A percentile compares a stretch with the other conserved stretches of the same genome.
These are phyloP conservation scores for Xylaria sp. DNA, from an alignment of 495 filamentous ascomycete species.

Conservation along the genomic window DNA sequence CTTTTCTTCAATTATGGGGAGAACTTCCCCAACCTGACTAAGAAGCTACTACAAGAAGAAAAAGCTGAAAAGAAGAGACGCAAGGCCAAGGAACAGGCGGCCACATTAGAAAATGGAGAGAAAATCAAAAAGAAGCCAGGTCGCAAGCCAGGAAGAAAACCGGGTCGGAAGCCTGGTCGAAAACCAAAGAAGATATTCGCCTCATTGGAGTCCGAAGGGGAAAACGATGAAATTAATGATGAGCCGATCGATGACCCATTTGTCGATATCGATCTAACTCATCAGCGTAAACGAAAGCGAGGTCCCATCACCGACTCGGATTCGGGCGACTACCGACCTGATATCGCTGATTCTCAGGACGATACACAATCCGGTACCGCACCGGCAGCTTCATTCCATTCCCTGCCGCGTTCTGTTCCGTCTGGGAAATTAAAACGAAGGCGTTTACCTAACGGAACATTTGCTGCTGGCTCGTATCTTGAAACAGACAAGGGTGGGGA, in stretches of 20 bases:
- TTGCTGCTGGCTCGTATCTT: slow-evolving; percentile 11
- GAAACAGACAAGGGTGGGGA: slow-evolving; percentile 1
- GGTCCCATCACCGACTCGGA: slow-evolving; percentile 27
- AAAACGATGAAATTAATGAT: slow-evolving; percentile 35
- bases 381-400: slow-evolving; percentile 21
- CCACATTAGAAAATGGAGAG: slow-evolving; percentile 31
- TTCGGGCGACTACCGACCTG: slow-evolving; percentile 36
- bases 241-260: slow-evolving; percentile 37
- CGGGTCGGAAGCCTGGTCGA: slow-evolving; percentile 39
- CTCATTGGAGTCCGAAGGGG: slow-evolving; percentile 34
- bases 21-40: slow-evolving; percentile 57
- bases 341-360: slow-evolving; percentile 33
- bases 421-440: slow-evolving; percentile 30
- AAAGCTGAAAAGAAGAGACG: slow-evolving; percentile 48
- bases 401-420: slow-evolving; percentile 25
- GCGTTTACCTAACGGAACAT: slow-evolving; percentile 30
- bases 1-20: slow-evolving; percentile 75
- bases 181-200: slow-evolving; percentile 42
- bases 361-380: slow-evolving; percentile 31
- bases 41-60: slow-evolving; percentile 54
- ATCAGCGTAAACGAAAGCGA: slow-evolving; percentile 37
- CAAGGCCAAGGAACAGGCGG: slow-evolving; percentile 41
- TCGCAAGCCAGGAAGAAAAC: slow-evolving; percentile 41
- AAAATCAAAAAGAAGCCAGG: slow-evolving; percentile 43
- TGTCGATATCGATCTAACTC: slow-evolving; percentile 27